Evolutionary conservation across 345 rosid species (phyloP), one percentile per base, ranked within the genome.

Genomic region (Odontarrhena argentea): DNA sequence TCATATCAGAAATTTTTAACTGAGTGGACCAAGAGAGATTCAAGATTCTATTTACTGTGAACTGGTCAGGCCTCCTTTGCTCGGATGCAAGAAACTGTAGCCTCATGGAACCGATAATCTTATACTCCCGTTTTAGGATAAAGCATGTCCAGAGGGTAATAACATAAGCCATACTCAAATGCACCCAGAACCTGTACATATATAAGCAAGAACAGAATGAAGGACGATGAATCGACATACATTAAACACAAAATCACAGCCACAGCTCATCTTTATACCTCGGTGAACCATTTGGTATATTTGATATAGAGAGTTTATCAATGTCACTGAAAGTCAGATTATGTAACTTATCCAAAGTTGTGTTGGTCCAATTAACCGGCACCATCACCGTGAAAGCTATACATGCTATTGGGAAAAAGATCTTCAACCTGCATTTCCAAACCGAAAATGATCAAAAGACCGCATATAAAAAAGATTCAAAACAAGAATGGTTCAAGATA

Each of bases 81-180:
- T 84, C 95, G 38, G 97, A 80, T 28, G 96, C 96, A 49, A 93
- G 95, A 82, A 93, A 93, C 66, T 87, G 96, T 71, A 93, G 76
- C 71, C 97, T 78, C 97, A 86, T 86, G 22, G 79, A 64, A 63
- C 91, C 97, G 5, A 93, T 81, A 47, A 72, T 82, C 74, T 81
- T 92, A 46, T 88, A 90, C 78, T 90, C 98, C 48, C 75, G 75
- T 71, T 90, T 83, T 68, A 93, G 40, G 11, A 86, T 82, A 65
- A 79, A 88, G 77, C 98, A 90, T 24, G 97, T 88, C 98, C 98
- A 93, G 71, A 88, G 83, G n/a, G 86, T 90, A 66, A 90, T 84
- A 57, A 66, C 87, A 80, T 90, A 93, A 38, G 97, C 96, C 92
- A 88, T 86, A 35, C 82, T 85, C 60, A 90, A 63, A 84, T 90